These are phyloP conservation scores for Beauveria sp. DNA, from an alignment of 2,329 filamentous ascomycete genomes.

Conservation along the genomic window DNA sequence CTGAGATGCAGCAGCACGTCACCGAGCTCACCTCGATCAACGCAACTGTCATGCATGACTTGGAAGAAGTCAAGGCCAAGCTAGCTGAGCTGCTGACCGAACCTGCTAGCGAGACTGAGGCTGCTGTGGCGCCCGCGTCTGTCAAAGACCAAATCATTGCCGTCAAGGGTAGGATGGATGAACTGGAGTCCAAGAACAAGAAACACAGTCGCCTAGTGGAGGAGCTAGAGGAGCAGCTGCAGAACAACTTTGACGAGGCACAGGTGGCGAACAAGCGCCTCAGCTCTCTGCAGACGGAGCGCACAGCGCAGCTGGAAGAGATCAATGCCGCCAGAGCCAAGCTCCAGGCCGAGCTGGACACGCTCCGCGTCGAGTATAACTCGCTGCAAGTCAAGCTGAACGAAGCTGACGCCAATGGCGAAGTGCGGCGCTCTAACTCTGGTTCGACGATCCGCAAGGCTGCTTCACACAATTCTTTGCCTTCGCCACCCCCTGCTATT, in stretches of 20 bases:
- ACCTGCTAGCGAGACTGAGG: constrained; percentile 35
- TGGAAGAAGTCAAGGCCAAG: constrained; percentile 51
- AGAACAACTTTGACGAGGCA: constrained; percentile 89
- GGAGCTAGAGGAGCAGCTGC: constrained; percentile 93
- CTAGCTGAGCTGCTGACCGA: constrained; percentile 45
- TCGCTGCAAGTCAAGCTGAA: constrained; percentile 50
- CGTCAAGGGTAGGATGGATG: constrained; percentile 58
- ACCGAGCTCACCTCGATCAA: constrained; percentile 50
- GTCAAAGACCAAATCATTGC: constrained; percentile 50
- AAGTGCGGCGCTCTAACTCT: constrained; percentile 52
- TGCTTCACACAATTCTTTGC: constrained; percentile 71
- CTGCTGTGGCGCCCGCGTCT: constrained; percentile 34
- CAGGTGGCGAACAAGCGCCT: constrained; percentile 78
- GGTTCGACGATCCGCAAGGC: constrained; percentile 76
- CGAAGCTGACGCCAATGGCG: constrained; percentile 35
- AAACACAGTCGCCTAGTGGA: constrained; percentile 90
- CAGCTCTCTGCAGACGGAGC: constrained; percentile 71
- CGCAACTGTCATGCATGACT: constrained; percentile 51
- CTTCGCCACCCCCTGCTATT: constrained; percentile 89
- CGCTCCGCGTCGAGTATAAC: constrained; percentile 57
- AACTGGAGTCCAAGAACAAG: constrained; percentile 63
- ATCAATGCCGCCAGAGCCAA: constrained; percentile 56
- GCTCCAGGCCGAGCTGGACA: constrained; percentile 62
- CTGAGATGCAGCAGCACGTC: constrained; percentile 48
- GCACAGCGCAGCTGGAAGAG: constrained; percentile 69